Conservation (phyloP, 345 rosid species). For the Luvunga scandens region DNA sequence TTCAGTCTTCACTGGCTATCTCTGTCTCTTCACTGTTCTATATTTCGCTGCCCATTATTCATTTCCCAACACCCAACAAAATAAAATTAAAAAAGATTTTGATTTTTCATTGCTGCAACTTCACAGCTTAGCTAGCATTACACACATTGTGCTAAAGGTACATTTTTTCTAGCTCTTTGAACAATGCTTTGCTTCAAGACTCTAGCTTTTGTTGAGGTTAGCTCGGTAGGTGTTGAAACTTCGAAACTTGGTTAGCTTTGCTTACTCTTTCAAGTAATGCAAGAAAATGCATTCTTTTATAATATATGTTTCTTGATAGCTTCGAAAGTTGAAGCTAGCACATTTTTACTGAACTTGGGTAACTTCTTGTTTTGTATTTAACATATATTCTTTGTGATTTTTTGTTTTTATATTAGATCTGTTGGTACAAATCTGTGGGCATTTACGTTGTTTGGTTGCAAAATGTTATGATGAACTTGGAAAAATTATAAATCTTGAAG, state of each 20-base stretch:
- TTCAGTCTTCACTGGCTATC: neutral
- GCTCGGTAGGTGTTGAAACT: conserved; percentile 40
- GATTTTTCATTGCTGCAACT: conserved; percentile 20
- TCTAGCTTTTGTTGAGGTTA: conserved; percentile 16
- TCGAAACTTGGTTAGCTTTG: conserved; percentile 5
- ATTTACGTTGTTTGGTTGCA: conserved; percentile 13
- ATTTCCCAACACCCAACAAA: neutral
- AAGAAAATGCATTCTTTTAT: neutral
- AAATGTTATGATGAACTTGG: neutral
- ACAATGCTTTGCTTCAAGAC: neutral
- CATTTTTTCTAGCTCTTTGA: neutral
- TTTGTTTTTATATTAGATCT: conserved; percentile 25
- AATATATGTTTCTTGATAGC: neutral
- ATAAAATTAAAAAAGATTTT: neutral
- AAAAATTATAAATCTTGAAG: neutral
- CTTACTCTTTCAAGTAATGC: conserved; percentile 22
- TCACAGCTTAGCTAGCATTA: neutral
- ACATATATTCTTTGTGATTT: neutral
- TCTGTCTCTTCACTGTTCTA: neutral
- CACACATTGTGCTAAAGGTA: neutral
- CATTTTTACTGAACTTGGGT: neutral
- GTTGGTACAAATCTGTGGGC: neutral
- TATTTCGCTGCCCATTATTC: neutral
- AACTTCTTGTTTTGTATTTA: conserved; percentile 2
- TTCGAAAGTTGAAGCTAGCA: conserved; percentile 1